These are phyloP conservation scores for Boletus speciosus DNA, from an alignment of 768 basidiomycete genomes.

Conservation along the genomic window DNA sequence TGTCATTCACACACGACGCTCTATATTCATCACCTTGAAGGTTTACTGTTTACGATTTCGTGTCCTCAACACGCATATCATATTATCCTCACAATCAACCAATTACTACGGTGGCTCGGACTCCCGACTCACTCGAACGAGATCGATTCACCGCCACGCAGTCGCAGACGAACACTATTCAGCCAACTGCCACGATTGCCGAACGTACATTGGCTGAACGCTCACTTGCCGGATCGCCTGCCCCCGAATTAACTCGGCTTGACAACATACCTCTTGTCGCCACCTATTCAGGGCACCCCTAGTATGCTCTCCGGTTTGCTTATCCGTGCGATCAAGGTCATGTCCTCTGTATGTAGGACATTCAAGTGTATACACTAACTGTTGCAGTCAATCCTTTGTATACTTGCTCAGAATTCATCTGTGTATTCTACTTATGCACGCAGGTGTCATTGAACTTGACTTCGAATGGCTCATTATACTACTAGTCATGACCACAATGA, in stretches of 20 bases:
- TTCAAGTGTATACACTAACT: neutral
- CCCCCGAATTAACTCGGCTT: slow-evolving; percentile 28
- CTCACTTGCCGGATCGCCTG: slow-evolving; percentile 40
- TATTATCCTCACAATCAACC: slow-evolving; percentile 88
- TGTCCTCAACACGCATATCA: slow-evolving; percentile 64
- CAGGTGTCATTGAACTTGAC: neutral
- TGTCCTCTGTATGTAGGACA: neutral
- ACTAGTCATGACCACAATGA: slow-evolving; percentile 1
- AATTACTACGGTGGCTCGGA: slow-evolving; percentile 32
- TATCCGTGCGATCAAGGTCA: neutral
- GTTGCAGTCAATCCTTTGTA: slow-evolving; percentile 8
- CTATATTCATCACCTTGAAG: slow-evolving; percentile 38
- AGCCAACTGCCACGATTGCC: slow-evolving; percentile 42
- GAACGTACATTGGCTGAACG: slow-evolving; percentile 41
- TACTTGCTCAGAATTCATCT: slow-evolving; percentile 2
- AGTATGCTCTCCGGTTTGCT: neutral
- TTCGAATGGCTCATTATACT: slow-evolving; percentile 9
- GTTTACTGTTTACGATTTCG: slow-evolving; percentile 88
- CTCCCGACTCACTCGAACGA: slow-evolving; percentile 26
- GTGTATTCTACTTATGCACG: neutral
- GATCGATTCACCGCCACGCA: slow-evolving; percentile 29
- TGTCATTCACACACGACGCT: neutral
- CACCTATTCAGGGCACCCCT: slow-evolving; percentile 18
- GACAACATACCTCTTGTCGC: slow-evolving; percentile 42
- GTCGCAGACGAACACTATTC: slow-evolving; percentile 38